phyloP scores from a whole-genome alignment of 805 yeast genomes.

The Komagataella kurtzmanii region DNA sequence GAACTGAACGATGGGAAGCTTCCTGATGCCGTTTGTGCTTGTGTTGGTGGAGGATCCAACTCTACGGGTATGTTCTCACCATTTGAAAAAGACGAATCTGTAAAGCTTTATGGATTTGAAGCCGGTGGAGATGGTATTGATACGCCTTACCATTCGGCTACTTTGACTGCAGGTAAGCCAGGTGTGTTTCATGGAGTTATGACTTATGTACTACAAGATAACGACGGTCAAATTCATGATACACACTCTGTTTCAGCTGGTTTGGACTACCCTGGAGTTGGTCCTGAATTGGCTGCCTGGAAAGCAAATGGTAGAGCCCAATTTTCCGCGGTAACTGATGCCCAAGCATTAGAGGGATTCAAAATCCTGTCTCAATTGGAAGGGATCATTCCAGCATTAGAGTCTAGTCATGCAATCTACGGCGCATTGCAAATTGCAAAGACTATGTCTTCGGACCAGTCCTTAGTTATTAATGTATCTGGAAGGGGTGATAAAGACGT shows the following conservation, averaged over 20 bases:
- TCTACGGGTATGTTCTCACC: slow-evolving; percentile 94
- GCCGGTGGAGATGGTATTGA: slow-evolving; percentile 98
- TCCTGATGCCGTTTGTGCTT: slow-evolving; percentile 92
- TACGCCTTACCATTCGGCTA: slow-evolving; percentile 85
- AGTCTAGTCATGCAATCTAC: slow-evolving; percentile 90
- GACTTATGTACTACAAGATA: slow-evolving; percentile 83
- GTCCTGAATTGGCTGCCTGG: slow-evolving; percentile 96
- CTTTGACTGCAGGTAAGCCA: slow-evolving; percentile 85
- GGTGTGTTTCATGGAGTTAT: slow-evolving; percentile 98
- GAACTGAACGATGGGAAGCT: slow-evolving; percentile 66
- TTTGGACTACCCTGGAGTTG: slow-evolving; percentile 97
- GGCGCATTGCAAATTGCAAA: slow-evolving; percentile 87
- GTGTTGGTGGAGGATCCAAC: slow-evolving; percentile 99
- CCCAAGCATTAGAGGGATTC: slow-evolving; percentile 91
- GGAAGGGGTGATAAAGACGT: slow-evolving; percentile 99
- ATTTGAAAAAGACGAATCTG: slow-evolving; percentile 69
- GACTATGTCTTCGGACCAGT: slow-evolving; percentile 64
- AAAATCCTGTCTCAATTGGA: slow-evolving; percentile 79
- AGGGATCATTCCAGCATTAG: slow-evolving; percentile 98
- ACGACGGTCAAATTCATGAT: slow-evolving; percentile 93
- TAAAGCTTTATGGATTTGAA: slow-evolving; percentile 83
- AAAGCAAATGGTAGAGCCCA: slow-evolving; percentile 86
- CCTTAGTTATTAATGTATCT: slow-evolving; percentile 78
- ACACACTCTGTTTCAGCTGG: slow-evolving; percentile 99
- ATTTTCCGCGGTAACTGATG: slow-evolving; percentile 86